Evolutionary conservation across 805 yeast species (phyloP).

Genomic region (Hanseniaspora lindneri): DNA sequence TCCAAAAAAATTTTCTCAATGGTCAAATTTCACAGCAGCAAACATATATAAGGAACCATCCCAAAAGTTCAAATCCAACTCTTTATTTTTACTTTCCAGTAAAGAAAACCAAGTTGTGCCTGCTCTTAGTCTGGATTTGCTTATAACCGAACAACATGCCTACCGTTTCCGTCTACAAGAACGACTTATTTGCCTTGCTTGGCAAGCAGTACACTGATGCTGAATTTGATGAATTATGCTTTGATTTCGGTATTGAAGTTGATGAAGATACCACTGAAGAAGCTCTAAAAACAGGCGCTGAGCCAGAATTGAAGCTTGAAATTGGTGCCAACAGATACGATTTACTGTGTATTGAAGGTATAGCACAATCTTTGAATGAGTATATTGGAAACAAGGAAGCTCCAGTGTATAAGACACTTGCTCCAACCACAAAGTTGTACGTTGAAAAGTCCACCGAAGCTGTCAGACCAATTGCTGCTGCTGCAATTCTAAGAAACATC

Average conservation of each 20-base stretch:
- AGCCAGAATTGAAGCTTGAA: constrained; percentile 92
- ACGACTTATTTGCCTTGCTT: constrained; percentile 72
- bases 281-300: constrained; percentile 36
- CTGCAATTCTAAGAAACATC: constrained; percentile 80
- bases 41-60: no score
- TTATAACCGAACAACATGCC: no score
- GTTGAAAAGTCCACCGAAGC: constrained; percentile 61
- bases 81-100: no score
- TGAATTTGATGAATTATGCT: constrained; percentile 94
- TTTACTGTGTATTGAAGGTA: constrained; percentile 95
- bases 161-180: constrained; percentile 89
- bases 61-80: no score
- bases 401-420: constrained; percentile 56
- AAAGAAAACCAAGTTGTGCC: no score
- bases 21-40: no score
- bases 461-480: constrained; percentile 87
- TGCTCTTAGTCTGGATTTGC: no score
- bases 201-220: constrained; percentile 64
- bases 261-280: constrained; percentile 90
- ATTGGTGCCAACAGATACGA: constrained; percentile 98
- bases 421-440: constrained; percentile 55
- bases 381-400: constrained; percentile 58
- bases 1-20: no score
- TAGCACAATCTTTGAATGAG: constrained; percentile 86
- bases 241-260: constrained; percentile 92